A percentile compares a stretch with the other conserved stretches of the same genome.
Evolutionary conservation across 257 asterid species (phyloP).

Genomic region (Gentiana dahurica): DNA sequence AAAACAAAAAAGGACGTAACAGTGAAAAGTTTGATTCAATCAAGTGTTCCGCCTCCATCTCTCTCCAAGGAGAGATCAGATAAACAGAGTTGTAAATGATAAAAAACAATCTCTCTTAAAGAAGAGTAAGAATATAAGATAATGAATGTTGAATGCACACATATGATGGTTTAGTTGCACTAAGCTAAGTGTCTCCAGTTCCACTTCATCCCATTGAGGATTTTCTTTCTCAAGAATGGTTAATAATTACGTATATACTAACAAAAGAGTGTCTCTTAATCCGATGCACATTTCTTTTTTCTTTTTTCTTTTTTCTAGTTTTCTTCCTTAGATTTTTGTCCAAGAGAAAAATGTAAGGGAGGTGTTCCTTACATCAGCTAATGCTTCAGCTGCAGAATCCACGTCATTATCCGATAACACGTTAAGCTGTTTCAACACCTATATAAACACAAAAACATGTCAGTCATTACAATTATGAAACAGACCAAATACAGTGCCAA

Average conservation of each 20-base stretch:
- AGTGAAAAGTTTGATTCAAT: neutral
- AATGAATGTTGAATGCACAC: too few species aligned
- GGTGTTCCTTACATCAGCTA: constrained; percentile 59
- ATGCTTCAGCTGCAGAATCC: constrained; percentile 87
- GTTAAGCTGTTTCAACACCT: constrained; percentile 75
- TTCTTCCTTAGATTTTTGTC: too few species aligned
- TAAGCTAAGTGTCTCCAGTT: too few species aligned
- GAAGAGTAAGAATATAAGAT: too few species aligned
- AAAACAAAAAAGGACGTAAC: constrained; percentile 7
- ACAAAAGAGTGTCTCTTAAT: neutral
- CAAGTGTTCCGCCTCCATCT: too few species aligned
- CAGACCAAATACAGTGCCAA: neutral
- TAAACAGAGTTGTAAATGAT: too few species aligned
- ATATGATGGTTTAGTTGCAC: too few species aligned
- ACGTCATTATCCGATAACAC: constrained; percentile 66
- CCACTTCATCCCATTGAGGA: too few species aligned
- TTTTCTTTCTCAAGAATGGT: too few species aligned
- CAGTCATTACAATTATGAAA: neutral
- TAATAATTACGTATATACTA: neutral
- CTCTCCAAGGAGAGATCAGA: too few species aligned
- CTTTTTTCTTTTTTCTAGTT: neutral
- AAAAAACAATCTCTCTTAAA: too few species aligned
- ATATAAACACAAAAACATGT: constrained; percentile 17
- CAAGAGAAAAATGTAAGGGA: neutral
- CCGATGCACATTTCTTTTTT: neutral